Conservation (phyloP, 164 flowering plant genomes). For the Nelumbo lutea region DNA sequence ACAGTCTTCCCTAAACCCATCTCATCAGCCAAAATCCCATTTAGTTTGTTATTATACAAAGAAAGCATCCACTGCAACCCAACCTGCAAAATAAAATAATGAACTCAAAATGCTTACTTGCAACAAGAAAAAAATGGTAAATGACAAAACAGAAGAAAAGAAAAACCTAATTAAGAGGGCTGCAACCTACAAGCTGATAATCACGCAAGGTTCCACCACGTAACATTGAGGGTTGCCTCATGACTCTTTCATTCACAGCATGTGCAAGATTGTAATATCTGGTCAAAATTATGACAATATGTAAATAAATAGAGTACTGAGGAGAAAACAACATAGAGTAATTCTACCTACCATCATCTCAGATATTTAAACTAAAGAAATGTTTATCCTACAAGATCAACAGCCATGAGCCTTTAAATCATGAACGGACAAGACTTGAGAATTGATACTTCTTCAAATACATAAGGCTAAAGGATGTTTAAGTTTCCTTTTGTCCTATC, state of each 20-base stretch:
- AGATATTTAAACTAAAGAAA: too few relatives aligned
- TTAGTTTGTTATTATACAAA: constrained; percentile 91
- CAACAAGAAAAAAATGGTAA: not conserved
- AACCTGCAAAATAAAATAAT: constrained; percentile 47
- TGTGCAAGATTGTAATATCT: constrained; percentile 97
- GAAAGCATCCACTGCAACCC: constrained; percentile 99
- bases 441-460: too few relatives aligned
- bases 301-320: not conserved
- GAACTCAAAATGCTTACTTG: not conserved
- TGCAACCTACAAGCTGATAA: constrained; percentile 92
- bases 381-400: too few relatives aligned
- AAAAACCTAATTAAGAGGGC: constrained; percentile 1
- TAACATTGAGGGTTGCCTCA: constrained; percentile 92
- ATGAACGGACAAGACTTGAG: too few relatives aligned
- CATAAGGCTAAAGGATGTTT: too few relatives aligned
- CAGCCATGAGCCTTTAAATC: too few relatives aligned
- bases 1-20: constrained; percentile 99
- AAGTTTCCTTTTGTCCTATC: too few relatives aligned
- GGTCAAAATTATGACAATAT: constrained; percentile 8
- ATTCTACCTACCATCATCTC: too few relatives aligned
- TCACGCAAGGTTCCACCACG: constrained; percentile 90
- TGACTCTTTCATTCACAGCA: constrained; percentile 90
- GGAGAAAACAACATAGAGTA: too few relatives aligned
- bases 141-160: not conserved
- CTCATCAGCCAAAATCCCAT: constrained; percentile 99